Evolutionary conservation across 208 protist species (phyloP).

Genomic region (Trichomonas gallinae): DNA sequence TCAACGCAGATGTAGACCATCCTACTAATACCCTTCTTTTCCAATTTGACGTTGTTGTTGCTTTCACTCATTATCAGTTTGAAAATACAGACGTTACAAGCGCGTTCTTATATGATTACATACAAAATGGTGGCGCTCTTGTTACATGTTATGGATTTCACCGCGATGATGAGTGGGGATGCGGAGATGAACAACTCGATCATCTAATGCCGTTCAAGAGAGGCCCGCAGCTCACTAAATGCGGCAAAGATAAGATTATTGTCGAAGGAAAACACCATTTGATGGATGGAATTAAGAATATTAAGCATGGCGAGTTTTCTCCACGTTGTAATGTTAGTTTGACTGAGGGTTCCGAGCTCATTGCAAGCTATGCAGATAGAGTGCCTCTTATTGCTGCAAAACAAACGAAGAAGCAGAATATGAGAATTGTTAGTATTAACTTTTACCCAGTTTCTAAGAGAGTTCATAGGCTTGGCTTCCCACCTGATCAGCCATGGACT

Average conservation of each 20-base stretch:
- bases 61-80: constrained; percentile 12
- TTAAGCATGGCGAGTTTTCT: not conserved
- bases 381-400: not conserved
- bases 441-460: not conserved
- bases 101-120: not conserved
- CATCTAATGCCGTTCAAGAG: not conserved
- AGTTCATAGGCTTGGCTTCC: not conserved
- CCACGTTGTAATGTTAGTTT: not conserved
- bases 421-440: not conserved
- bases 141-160: not conserved
- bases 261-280: not conserved
- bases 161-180: not conserved
- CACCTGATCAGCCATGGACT: not conserved
- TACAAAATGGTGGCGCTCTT: not conserved
- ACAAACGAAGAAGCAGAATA: not conserved
- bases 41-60: constrained; percentile 18
- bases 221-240: not conserved
- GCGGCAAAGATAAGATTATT: not conserved
- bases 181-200: not conserved
- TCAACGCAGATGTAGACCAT: not conserved
- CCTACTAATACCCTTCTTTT: not conserved
- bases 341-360: not conserved
- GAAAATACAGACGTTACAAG: not conserved
- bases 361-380: not conserved
- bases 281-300: not conserved